Evolutionary conservation across 1,284 basidiomycete genomes (phyloP).

Genomic region (Agaricales sp.): DNA sequence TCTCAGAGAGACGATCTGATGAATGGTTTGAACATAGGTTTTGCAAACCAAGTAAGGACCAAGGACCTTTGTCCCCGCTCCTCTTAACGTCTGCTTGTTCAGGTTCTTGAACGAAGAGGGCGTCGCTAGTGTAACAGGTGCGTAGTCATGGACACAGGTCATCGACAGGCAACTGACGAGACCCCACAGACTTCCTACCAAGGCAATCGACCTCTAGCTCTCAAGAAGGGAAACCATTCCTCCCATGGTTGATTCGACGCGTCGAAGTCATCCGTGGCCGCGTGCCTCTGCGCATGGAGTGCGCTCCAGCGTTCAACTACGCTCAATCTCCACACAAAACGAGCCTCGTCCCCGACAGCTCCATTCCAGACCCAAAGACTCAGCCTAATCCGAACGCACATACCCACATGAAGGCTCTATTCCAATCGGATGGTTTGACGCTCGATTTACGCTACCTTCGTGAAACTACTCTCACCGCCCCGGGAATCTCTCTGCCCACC

Average conservation of each 20-base stretch:
- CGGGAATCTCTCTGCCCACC: slow-evolving; percentile 29
- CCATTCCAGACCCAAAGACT: slow-evolving; percentile 11
- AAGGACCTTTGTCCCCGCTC: not conserved
- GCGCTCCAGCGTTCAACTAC: slow-evolving; percentile 91
- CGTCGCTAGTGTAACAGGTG: slow-evolving; percentile 71
- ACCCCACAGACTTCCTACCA: slow-evolving; percentile 62
- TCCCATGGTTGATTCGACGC: slow-evolving; percentile 83
- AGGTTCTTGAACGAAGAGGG: slow-evolving; percentile 71
- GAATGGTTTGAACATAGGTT: slow-evolving; percentile 27
- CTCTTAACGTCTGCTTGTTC: not conserved
- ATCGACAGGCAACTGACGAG: not conserved
- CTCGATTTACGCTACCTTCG: slow-evolving; percentile 72
- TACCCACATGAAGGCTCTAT: slow-evolving; percentile 56
- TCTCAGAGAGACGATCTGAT: slow-evolving; percentile 4
- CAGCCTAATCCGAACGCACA: not conserved
- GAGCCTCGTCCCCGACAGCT: slow-evolving; percentile 40
- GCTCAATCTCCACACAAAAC: slow-evolving; percentile 67
- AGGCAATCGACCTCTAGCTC: slow-evolving; percentile 36
- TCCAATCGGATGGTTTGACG: slow-evolving; percentile 48
- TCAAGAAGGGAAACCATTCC: slow-evolving; percentile 44
- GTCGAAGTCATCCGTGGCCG: slow-evolving; percentile 79
- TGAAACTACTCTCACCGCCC: slow-evolving; percentile 31
- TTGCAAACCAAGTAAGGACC: slow-evolving; percentile 57
- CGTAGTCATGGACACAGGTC: slow-evolving; percentile 3
- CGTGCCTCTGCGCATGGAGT: slow-evolving; percentile 72